Evolutionary conservation across 805 yeast genomes (phyloP).

Genomic region (Candida montana): DNA sequence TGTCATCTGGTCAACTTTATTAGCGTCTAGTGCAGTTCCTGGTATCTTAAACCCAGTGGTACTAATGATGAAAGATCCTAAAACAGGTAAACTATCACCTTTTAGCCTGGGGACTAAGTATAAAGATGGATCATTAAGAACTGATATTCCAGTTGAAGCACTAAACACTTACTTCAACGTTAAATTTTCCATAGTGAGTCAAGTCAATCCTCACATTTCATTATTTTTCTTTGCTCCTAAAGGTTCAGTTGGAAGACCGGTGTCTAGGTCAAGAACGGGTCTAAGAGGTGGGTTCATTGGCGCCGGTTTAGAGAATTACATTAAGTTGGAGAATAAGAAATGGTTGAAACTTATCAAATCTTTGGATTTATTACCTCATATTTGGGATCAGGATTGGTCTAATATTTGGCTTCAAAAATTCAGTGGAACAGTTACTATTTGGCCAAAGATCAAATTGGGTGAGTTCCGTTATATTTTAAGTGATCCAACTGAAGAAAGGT

Average conservation of each 20-base stretch:
- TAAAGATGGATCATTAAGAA: conserved; percentile 74
- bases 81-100: conserved; percentile 42
- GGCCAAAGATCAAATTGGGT: conserved; percentile 57
- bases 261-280: conserved; percentile 52
- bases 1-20: conserved; percentile 71
- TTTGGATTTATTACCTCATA: conserved; percentile 60
- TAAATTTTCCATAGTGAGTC: conserved; percentile 71
- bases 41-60: conserved; percentile 78
- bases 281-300: conserved; percentile 75
- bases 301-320: conserved; percentile 63
- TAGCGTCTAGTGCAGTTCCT: conserved; percentile 81
- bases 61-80: conserved; percentile 57
- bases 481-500: conserved; percentile 59
- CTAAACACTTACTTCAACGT: conserved; percentile 72
- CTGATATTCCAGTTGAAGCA: conserved; percentile 73
- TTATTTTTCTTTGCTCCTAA: conserved; percentile 72
- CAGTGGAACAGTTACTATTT: conserved; percentile 69
- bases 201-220: conserved; percentile 78
- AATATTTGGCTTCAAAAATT: conserved; percentile 69
- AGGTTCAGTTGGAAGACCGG: conserved; percentile 79
- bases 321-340: conserved; percentile 69
- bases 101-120: conserved; percentile 67
- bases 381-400: conserved; percentile 77
- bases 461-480: conserved; percentile 62
- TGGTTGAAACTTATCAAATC: conserved; percentile 66